phyloP scores from a whole-genome alignment of 2,329 filamentous ascomycete genomes.

The Alternaria postmessia region DNA sequence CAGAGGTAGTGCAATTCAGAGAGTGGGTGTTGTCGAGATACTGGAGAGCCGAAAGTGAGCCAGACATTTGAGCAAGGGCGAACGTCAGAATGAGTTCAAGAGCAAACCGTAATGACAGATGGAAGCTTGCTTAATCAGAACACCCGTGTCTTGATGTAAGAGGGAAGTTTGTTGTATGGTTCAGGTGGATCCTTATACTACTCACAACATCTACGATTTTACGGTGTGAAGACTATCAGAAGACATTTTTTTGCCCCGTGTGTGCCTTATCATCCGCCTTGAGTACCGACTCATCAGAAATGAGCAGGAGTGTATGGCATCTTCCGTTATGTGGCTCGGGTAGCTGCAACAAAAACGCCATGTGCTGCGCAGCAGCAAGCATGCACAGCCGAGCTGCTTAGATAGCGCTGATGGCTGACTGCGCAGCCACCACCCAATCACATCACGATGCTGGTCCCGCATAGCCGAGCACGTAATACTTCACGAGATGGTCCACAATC shows the following conservation, averaged over 20 bases:
- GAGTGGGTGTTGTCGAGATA: constrained; percentile 7
- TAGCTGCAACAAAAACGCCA: not conserved
- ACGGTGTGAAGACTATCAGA: too few relatives aligned
- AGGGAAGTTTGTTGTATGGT: not conserved
- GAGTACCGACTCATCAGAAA: not conserved
- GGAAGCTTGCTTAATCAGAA: constrained; percentile 4
- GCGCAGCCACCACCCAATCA: not conserved
- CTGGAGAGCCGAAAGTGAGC: constrained; percentile 13
- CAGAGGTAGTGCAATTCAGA: constrained; percentile 3
- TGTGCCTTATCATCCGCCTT: not conserved
- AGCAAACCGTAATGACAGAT: constrained; percentile 9
- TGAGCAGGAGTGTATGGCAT: not conserved
- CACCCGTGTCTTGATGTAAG: not conserved
- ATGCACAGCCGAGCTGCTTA: not conserved
- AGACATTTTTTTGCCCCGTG: not conserved
- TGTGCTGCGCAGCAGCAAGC: not conserved
- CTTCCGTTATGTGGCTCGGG: too few relatives aligned
- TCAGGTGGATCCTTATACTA: constrained; percentile 5
- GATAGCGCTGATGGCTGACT: not conserved
- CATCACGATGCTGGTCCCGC: not conserved
- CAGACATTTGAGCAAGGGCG: constrained; percentile 21
- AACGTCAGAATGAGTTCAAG: constrained; percentile 1
- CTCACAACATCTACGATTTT: too few relatives aligned
- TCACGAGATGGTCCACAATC: not conserved
- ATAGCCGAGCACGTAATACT: not conserved